Evolutionary conservation across 306 rosid species (phyloP).

Genomic region (Gleditsia sinensis): DNA sequence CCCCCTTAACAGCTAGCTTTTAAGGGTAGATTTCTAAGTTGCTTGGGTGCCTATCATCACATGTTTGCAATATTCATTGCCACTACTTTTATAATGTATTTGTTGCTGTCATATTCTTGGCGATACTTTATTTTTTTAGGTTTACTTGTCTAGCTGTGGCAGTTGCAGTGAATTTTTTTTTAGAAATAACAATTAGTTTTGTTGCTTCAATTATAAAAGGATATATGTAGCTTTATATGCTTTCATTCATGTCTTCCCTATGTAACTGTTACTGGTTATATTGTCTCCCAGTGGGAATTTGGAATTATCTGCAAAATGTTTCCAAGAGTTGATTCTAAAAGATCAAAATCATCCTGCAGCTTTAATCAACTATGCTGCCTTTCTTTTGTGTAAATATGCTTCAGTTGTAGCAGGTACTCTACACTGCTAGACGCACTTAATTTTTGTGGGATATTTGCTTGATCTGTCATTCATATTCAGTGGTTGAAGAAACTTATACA

Average conservation of each 20-base stretch:
- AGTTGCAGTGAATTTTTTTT: conserved; percentile 28
- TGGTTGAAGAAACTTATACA: conserved; percentile 31
- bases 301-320: conserved; percentile 81
- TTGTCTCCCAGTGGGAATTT: conserved; percentile 71
- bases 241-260: conserved; percentile 3
- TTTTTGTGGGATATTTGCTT: conserved; percentile 14
- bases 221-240: conserved; percentile 1
- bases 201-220: conserved; percentile 19
- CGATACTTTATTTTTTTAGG: not conserved
- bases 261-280: conserved; percentile 24
- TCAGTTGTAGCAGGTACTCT: conserved; percentile 83
- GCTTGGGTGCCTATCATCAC: no score
- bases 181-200: conserved; percentile 13
- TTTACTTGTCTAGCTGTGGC: not conserved
- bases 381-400: conserved; percentile 80
- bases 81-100: not conserved
- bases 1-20: no score
- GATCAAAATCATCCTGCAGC: conserved; percentile 98
- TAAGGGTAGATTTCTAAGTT: no score
- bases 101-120: conserved; percentile 2
- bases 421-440: conserved; percentile 25
- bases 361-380: conserved; percentile 80
- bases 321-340: conserved; percentile 81
- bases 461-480: conserved; percentile 8
- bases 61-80: conserved; percentile 1